A percentile compares a stretch with the other conserved stretches of the same genome.
phyloP scores from a whole-genome alignment of 2,329 filamentous ascomycete species.

The Alternaria ventricosa region DNA sequence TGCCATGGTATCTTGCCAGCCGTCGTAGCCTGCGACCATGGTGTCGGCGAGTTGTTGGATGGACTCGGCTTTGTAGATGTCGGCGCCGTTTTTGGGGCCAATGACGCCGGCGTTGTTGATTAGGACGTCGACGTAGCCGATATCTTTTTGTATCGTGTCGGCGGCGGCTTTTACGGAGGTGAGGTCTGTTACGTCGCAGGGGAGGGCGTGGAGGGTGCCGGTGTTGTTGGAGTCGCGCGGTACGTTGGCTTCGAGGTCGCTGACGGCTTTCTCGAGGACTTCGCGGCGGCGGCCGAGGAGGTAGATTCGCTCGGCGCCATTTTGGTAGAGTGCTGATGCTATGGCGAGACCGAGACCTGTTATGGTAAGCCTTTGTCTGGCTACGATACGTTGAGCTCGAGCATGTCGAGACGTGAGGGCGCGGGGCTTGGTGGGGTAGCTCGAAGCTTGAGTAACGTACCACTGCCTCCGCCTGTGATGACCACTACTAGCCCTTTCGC shows the following conservation, averaged over 20 bases:
- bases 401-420: not conserved
- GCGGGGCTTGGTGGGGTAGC: conserved; percentile 40
- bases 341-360: conserved; percentile 50
- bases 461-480: conserved; percentile 52
- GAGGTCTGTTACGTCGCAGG: conserved; percentile 53
- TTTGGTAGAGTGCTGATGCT: conserved; percentile 51
- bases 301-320: conserved; percentile 53
- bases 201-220: conserved; percentile 48
- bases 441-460: conserved; percentile 34
- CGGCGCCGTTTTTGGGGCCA: conserved; percentile 52
- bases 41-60: conserved; percentile 53
- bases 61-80: conserved; percentile 52
- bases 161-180: conserved; percentile 51
- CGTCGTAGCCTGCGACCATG: conserved; percentile 43
- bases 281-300: conserved; percentile 53
- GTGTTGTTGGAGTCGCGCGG: conserved; percentile 33
- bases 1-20: conserved; percentile 48
- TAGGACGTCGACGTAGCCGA: conserved; percentile 59
- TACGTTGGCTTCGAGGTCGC: conserved; percentile 36
- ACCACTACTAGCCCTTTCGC: conserved; percentile 50
- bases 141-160: conserved; percentile 51
- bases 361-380: conserved; percentile 6
- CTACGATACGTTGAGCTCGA: not conserved
- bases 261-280: conserved; percentile 51
- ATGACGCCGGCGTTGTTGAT: conserved; percentile 60